These are phyloP conservation scores for Dacryopinax primogenitus DNA, from an alignment of 768 basidiomycete species.

Conservation along the genomic window DNA sequence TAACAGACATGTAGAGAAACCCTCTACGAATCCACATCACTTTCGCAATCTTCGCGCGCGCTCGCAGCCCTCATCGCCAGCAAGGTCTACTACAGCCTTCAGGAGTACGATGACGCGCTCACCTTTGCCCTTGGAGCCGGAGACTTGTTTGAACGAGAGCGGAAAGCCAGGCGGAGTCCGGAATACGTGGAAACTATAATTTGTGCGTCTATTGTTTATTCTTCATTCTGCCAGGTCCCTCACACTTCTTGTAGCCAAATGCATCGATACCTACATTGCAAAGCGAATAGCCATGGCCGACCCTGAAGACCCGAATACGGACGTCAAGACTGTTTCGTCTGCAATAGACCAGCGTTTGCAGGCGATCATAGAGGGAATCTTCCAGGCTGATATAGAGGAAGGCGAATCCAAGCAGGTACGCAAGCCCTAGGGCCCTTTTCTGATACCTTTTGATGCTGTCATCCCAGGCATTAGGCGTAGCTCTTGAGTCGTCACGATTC, in stretches of 20 bases:
- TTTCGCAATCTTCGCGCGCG: slow-evolving; percentile 60
- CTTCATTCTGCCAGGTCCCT: background rate
- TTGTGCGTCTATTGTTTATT: slow-evolving; percentile 43
- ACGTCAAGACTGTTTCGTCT: background rate
- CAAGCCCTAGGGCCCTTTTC: background rate
- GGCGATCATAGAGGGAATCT: slow-evolving; percentile 78
- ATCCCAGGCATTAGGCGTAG: slow-evolving; percentile 93
- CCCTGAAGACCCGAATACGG: background rate
- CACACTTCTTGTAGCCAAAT: slow-evolving; percentile 53
- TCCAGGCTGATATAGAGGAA: slow-evolving; percentile 70
- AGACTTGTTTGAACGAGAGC: slow-evolving; percentile 66
- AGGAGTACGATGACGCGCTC: slow-evolving; percentile 88
- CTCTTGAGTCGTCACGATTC: slow-evolving; percentile 77
- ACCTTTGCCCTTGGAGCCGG: slow-evolving; percentile 90
- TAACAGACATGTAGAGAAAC: slow-evolving; percentile 51
- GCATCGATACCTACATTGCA: slow-evolving; percentile 85
- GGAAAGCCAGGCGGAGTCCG: slow-evolving; percentile 46
- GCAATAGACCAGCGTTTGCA: slow-evolving; percentile 64
- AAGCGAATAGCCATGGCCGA: background rate
- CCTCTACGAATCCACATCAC: slow-evolving; percentile 69
- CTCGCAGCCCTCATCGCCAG: slow-evolving; percentile 86
- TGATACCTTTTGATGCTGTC: slow-evolving; percentile 1
- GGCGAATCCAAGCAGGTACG: slow-evolving; percentile 80
- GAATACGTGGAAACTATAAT: slow-evolving; percentile 93
- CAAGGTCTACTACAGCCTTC: slow-evolving; percentile 96